Evolutionary conservation across 2,329 filamentous ascomycete genomes (phyloP), one percentile per base, ranked within the genome.

Genomic region (Aspergillus latus): DNA sequence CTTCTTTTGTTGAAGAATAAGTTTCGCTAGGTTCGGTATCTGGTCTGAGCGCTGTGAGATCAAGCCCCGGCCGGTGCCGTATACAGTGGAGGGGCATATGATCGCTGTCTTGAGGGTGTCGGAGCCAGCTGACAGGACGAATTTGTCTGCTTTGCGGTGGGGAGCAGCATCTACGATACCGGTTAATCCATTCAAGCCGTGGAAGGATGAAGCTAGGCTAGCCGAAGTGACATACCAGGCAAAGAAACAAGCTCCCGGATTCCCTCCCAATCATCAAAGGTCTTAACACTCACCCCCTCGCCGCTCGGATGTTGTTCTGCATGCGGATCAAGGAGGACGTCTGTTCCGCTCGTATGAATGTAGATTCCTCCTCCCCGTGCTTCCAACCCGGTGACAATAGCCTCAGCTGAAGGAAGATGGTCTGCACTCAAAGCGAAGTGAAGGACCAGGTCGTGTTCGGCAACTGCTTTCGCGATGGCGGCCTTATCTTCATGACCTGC

Each of bases 281-380:
- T 37, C 29, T 5, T 39, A 5, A 50, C 48, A 34, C 6, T 8
- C 6, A 34, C 6, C 30, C 30, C 30, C 21, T 44, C 8, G 15
- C 26, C 48, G 21, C 8, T 30, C n/a, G 36, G 10, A 26, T 49
- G n/a, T 26, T 2, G 13, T 2, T 28, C 13, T 37, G 26, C 8
- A 3, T 36, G 11, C 5, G 48, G 37, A 9, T 43, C 37, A 0
- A 50, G 48, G 6, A 42, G 21, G 8, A 50, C 48, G 29, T 50
- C 48, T n/a, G 48, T 50, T n/a, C 48, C 48, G n/a, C 36, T 42
- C 6, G 48, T 42, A 34, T 50, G 48, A 37, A 50, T 50, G n/a
- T 42, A 50, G 8, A 34, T 26, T 5, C 48, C 48, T 2, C 37
- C 48, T 16, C 48, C 48, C 32, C 48, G 15, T 26, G 11, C 21